Conservation (phyloP, 2,329 filamentous ascomycete species). For the Fusarium aywerte region DNA sequence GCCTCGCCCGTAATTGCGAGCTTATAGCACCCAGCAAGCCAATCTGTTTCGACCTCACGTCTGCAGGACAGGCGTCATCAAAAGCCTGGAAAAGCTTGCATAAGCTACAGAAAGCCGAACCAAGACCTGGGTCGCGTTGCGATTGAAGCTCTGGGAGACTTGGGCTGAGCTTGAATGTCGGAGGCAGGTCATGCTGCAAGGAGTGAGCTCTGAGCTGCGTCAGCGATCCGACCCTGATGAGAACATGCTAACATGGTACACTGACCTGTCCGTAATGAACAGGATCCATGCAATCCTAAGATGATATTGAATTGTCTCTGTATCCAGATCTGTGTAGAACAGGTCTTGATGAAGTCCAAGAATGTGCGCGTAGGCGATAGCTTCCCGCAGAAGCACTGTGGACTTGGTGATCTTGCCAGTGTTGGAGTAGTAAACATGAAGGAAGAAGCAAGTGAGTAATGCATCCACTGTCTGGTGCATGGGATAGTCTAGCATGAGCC, state of each 20-base stretch:
- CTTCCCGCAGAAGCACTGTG: conserved; percentile 15
- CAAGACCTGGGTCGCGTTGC: background rate
- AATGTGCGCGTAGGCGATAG: conserved; percentile 24
- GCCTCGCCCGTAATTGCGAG: background rate
- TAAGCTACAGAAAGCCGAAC: conserved; percentile 20
- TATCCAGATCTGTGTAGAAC: conserved; percentile 6
- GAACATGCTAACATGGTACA: rapidly evolving
- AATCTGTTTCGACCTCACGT: conserved; percentile 4
- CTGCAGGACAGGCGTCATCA: conserved; percentile 21
- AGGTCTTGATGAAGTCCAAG: conserved; percentile 24
- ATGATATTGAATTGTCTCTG: background rate
- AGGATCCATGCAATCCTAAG: conserved; percentile 27
- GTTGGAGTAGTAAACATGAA: conserved; percentile 26
- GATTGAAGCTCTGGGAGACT: conserved; percentile 13
- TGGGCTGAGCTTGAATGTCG: conserved; percentile 27
- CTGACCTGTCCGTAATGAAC: conserved; percentile 22
- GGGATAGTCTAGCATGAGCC: conserved; percentile 20
- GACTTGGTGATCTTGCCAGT: conserved; percentile 18
- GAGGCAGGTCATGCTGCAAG: conserved; percentile 18
- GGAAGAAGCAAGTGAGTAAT: conserved; percentile 21
- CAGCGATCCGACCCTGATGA: no score
- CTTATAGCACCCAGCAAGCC: conserved; percentile 18
- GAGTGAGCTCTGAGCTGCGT: conserved; percentile 9
- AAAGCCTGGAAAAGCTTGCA: conserved; percentile 25
- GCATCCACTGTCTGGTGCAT: conserved; percentile 11